phyloP scores from a whole-genome alignment of 2,329 filamentous ascomycete species.

The Tolypocladium guangdongense region DNA sequence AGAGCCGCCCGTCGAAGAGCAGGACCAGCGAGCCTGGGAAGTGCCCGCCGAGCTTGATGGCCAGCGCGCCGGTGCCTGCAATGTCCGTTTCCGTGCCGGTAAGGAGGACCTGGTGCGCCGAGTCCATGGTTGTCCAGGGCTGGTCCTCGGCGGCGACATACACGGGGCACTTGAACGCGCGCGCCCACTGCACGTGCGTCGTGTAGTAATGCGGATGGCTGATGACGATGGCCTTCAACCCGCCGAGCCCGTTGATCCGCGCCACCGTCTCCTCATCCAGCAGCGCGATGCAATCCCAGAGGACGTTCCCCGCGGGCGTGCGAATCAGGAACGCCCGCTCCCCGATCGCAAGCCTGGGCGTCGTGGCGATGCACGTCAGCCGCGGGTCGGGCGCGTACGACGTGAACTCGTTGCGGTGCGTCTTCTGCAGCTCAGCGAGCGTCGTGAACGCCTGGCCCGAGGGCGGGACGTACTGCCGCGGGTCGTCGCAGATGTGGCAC shows the following conservation, averaged over 20 bases:
- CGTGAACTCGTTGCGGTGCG: conserved; percentile 43
- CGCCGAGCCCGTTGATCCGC: conserved; percentile 48
- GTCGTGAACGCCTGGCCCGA: conserved; percentile 52
- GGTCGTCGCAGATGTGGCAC: conserved; percentile 65
- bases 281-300: conserved; percentile 70
- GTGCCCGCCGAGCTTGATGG: conserved; percentile 66
- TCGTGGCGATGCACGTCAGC: conserved; percentile 35
- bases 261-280: conserved; percentile 54
- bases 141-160: conserved; percentile 57
- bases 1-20: conserved; percentile 48
- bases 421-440: conserved; percentile 31
- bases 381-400: conserved; percentile 31
- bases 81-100: conserved; percentile 29
- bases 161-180: conserved; percentile 56
- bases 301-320: conserved; percentile 56
- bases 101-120: conserved; percentile 36
- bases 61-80: conserved; percentile 38
- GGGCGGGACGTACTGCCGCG: conserved; percentile 56
- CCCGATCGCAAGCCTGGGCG: conserved; percentile 59
- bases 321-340: conserved; percentile 61
- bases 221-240: conserved; percentile 61
- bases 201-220: conserved; percentile 77
- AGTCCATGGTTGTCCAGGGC: conserved; percentile 46
- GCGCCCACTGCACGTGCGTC: conserved; percentile 64
- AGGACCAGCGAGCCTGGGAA: conserved; percentile 66